Evolutionary conservation across 345 rosid genomes (phyloP).

Genomic region (Eucalyptus pauciflora): DNA sequence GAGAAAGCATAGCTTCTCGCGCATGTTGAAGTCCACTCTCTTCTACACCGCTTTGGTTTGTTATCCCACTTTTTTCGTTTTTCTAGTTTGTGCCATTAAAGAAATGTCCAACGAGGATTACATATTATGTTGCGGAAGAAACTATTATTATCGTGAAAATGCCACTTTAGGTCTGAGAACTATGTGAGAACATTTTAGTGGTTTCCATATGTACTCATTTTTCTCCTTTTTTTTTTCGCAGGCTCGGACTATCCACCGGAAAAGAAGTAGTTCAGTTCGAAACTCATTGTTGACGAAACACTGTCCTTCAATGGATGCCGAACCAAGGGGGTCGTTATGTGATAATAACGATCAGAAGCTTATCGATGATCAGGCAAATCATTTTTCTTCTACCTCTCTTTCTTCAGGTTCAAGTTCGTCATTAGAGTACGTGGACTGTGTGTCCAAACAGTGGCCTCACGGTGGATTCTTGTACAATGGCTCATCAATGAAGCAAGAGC

Average conservation of each 20-base stretch:
- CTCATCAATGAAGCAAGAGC: background rate
- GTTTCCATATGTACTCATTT: background rate
- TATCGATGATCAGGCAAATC: background rate
- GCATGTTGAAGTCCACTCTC: conserved; percentile 15
- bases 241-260: background rate
- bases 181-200: background rate
- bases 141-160: background rate
- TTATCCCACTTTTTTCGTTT: background rate
- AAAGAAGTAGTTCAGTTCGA: background rate
- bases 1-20: conserved; percentile 10
- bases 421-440: background rate
- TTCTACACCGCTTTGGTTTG: conserved; percentile 25
- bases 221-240: background rate
- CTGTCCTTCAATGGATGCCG: background rate
- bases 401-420: background rate
- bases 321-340: background rate
- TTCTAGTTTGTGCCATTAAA: background rate
- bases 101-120: background rate
- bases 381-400: background rate
- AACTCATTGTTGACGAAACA: background rate
- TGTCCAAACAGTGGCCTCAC: background rate
- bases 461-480: background rate
- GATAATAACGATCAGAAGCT: background rate
- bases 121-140: background rate
- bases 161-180: background rate